Evolutionary conservation across 2,329 filamentous ascomycete species (phyloP).

Genomic region (Monosporascus sp.): DNA sequence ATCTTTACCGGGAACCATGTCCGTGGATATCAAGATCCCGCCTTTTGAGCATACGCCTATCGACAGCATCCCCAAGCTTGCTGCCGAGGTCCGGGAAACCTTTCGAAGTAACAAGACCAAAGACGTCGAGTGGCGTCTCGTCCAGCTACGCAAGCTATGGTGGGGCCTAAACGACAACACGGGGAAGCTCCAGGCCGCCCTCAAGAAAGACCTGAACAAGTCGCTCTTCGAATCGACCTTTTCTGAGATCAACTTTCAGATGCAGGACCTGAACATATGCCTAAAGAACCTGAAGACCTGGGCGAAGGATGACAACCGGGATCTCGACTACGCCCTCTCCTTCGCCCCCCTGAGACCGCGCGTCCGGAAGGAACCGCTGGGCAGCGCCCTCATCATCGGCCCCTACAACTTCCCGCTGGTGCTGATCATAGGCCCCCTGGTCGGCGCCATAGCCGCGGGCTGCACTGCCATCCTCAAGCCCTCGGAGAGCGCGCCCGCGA

Average conservation of each 20-base stretch:
- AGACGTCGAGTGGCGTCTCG: slow-evolving; percentile 72
- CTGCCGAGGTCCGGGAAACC: slow-evolving; percentile 58
- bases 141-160: slow-evolving; percentile 89
- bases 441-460: slow-evolving; percentile 88
- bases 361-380: slow-evolving; percentile 83
- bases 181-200: slow-evolving; percentile 66
- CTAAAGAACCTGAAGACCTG: slow-evolving; percentile 75
- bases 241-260: slow-evolving; percentile 70
- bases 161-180: slow-evolving; percentile 83
- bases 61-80: slow-evolving; percentile 58
- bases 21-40: slow-evolving; percentile 35
- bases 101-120: slow-evolving; percentile 79
- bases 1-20: slow-evolving; percentile 27
- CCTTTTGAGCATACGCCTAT: slow-evolving; percentile 58
- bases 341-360: slow-evolving; percentile 67
- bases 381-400: slow-evolving; percentile 77
- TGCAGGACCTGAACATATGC: slow-evolving; percentile 76
- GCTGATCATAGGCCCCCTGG: slow-evolving; percentile 69
- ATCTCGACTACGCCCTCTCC: slow-evolving; percentile 63
- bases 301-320: slow-evolving; percentile 67
- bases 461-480: slow-evolving; percentile 90
- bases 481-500: slow-evolving; percentile 72
- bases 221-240: slow-evolving; percentile 67
- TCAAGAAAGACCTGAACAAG: slow-evolving; percentile 75
- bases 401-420: slow-evolving; percentile 93